Base-by-base conservation (phyloP, 208 protist species). In the Histomonas meleagridis region DNA sequence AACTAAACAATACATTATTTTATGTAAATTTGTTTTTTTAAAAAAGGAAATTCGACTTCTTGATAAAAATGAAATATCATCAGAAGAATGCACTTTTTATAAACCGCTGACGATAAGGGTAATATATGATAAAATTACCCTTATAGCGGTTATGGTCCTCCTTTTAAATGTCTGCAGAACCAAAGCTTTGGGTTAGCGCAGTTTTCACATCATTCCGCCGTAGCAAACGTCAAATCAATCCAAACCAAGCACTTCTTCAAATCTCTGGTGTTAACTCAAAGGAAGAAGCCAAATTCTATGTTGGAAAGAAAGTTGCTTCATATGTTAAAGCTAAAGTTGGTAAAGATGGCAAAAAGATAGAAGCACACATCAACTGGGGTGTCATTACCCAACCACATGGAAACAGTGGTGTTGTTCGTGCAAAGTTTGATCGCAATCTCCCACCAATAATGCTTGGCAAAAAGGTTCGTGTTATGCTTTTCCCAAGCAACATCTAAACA, bases 401-500 rank as follows among this genome's bases (percentile, higher is more conserved):
- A 12, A 91, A 91, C 55, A 57, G 26, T 91, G 81, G 81, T 69
- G 81, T 91, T 69, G 81, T 91, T 49, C 81, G 81, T 49, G 81
- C 81, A 46, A 91, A 91, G 35, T 91, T 91, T 38, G 55, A 91
- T 26, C 26, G 48, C 28, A 91, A 91, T 62, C 81, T 91, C 28
- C 48, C 48, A 69, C 51, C 51, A 46, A 14, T 32, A 4, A 46
- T 65, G 35, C n/a, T 91, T 21, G 81, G 81, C 55, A 91, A 91
- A 40, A 43, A 40, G 40, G 48, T 91, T 26, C 48, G 55, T 16
- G 81, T 91, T 91, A 62, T 62, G 48, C 35, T 91, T 4, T 91
- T 40, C 51, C 81, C 81, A 91, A 91, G 81, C 55, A 69, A 43
- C 28, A 91, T 91, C 46, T 91, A 91, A 91, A 91, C 49, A 90